Percentiles rank a stretch among this genome's conserved stretches.
Evolutionary conservation across 176 grass and related monocot genomes (phyloP).

Genomic region (Saccharum officinarum): DNA sequence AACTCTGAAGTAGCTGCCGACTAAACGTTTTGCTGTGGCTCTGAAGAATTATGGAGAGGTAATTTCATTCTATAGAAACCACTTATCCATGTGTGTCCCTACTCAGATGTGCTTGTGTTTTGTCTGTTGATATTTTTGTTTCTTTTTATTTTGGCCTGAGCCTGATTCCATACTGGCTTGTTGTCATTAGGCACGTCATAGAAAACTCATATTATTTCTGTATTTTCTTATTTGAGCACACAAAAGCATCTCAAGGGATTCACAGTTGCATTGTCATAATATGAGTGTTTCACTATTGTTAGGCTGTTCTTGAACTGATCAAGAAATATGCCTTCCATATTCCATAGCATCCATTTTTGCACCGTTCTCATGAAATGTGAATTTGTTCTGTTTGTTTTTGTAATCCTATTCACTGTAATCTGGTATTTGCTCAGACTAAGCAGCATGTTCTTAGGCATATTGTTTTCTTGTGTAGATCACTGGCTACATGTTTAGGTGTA

Average conservation of each 20-base stretch:
- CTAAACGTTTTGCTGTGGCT: conserved; percentile 76
- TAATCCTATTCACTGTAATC: not conserved
- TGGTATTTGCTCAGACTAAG: not conserved
- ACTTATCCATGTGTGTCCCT: conserved; percentile 14
- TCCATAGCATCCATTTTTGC: not conserved
- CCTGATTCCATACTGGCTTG: not conserved
- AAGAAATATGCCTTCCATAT: not conserved
- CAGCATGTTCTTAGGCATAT: conserved; percentile 16
- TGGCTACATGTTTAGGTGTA: conserved; percentile 83
- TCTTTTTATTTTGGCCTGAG: not conserved
- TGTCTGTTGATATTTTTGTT: not conserved
- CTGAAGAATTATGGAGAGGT: conserved; percentile 84
- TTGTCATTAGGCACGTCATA: not conserved
- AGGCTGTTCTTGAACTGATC: conserved; percentile 29
- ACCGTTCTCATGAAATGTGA: conserved; percentile 18
- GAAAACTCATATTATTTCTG: conserved; percentile 13
- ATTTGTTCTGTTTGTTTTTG: conserved; percentile 18
- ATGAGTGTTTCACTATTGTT: conserved; percentile 2
- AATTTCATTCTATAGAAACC: conserved; percentile 29
- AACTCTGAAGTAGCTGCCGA: conserved; percentile 86
- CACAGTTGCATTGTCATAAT: conserved; percentile 6
- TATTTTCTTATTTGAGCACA: not conserved
- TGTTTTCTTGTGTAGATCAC: conserved; percentile 61
- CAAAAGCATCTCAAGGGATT: conserved; percentile 5
- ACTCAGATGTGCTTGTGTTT: conserved; percentile 19